These are phyloP conservation scores for Thalia dealbata DNA, from an alignment of 176 grass and related monocot genomes.

Conservation along the genomic window DNA sequence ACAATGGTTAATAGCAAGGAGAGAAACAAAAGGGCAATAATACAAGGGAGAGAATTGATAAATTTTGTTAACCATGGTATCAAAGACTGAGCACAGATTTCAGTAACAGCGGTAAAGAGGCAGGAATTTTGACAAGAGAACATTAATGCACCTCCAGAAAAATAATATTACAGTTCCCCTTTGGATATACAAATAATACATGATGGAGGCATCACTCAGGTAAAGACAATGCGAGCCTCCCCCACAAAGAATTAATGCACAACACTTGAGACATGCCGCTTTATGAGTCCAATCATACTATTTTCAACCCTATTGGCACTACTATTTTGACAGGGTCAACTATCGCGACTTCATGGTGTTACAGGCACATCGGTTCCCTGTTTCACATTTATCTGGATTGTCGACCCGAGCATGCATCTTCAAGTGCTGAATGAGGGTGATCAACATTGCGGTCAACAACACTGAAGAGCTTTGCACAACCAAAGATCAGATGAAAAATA, in stretches of 20 bases:
- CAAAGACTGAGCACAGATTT: too few relatives aligned
- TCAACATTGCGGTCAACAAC: not conserved
- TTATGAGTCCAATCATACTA: conserved; percentile 17
- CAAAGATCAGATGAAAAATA: conserved; percentile 14
- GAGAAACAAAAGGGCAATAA: too few relatives aligned
- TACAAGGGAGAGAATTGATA: too few relatives aligned
- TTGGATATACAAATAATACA: conserved; percentile 32
- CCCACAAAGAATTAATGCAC: conserved; percentile 66
- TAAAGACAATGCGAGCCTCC: conserved; percentile 19
- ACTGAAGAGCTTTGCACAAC: not conserved
- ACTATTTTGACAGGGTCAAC: conserved; percentile 26
- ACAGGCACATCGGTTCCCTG: conserved; percentile 17
- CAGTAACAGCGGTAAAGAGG: not conserved
- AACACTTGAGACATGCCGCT: conserved; percentile 16
- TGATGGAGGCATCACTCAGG: conserved; percentile 18
- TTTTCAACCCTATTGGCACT: conserved; percentile 39
- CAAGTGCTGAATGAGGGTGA: not conserved
- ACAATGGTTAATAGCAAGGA: too few relatives aligned
- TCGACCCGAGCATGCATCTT: conserved; percentile 1
- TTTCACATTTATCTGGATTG: conserved; percentile 19
- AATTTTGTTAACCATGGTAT: too few relatives aligned
- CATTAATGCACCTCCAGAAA: not conserved
- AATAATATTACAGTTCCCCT: not conserved
- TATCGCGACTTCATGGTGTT: conserved; percentile 17
- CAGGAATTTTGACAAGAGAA: not conserved